Percentiles rank a stretch among this genome's conserved stretches.
These are phyloP conservation scores for Aspergillus piperis DNA, from an alignment of 2,329 filamentous ascomycete species.

Conservation along the genomic window DNA sequence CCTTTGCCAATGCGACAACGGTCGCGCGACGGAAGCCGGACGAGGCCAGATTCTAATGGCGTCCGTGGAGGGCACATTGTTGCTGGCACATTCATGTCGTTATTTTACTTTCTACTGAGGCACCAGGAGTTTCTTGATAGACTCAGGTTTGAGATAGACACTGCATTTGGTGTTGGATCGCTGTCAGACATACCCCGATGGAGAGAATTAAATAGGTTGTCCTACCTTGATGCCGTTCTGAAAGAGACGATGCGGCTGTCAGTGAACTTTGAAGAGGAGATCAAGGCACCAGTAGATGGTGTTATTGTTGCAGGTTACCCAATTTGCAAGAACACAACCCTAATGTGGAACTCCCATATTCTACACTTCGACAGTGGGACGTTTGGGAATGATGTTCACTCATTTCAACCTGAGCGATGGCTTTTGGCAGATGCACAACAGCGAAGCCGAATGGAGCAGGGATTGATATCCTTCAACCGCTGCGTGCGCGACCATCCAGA, in stretches of 20 bases:
- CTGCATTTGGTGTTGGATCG: neutral
- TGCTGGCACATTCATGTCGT: slow-evolving; percentile 8
- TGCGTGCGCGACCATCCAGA: neutral
- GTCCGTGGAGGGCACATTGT: neutral
- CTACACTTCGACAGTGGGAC: slow-evolving; percentile 3
- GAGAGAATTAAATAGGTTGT: slow-evolving; percentile 8
- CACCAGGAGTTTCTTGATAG: slow-evolving; percentile 2
- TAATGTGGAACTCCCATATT: slow-evolving; percentile 13
- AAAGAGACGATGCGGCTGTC: slow-evolving; percentile 21
- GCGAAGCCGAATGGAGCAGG: slow-evolving; percentile 13
- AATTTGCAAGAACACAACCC: slow-evolving; percentile 8
- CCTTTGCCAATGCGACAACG: too few species aligned
- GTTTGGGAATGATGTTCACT: slow-evolving; percentile 10
- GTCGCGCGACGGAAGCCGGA: too few species aligned
- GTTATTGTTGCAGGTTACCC: neutral
- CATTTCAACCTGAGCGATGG: slow-evolving; percentile 22
- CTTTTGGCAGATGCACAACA: slow-evolving; percentile 3
- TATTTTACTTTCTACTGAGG: slow-evolving; percentile 11
- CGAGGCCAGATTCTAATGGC: neutral
- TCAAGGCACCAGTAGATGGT: neutral
- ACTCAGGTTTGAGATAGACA: slow-evolving; percentile 16
- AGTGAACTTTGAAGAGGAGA: neutral
- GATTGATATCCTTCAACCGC: slow-evolving; percentile 8
- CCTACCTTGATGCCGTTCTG: slow-evolving; percentile 21
- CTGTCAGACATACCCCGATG: slow-evolving; percentile 3